phyloP scores from a whole-genome alignment of 2,329 filamentous ascomycete species.

The Fusarium pseudonygamai region DNA sequence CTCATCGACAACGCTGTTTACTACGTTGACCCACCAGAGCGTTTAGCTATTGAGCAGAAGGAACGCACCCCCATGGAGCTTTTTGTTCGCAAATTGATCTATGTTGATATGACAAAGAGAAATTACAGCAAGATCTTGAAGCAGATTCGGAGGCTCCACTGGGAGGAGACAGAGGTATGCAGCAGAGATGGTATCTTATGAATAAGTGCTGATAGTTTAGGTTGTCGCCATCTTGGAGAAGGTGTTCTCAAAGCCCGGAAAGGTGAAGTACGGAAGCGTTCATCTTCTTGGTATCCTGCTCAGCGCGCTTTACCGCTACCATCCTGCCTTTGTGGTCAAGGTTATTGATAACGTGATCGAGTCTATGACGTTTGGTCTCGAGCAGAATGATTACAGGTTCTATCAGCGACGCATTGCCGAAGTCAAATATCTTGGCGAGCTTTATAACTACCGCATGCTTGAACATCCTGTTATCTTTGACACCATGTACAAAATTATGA shows the following conservation, averaged over 20 bases:
- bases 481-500: slow-evolving; percentile 91
- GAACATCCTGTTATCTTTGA: slow-evolving; percentile 97
- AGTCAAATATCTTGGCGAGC: slow-evolving; percentile 93
- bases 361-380: slow-evolving; percentile 85
- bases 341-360: slow-evolving; percentile 94
- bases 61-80: slow-evolving; percentile 93
- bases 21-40: slow-evolving; percentile 94
- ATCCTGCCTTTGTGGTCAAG: slow-evolving; percentile 88
- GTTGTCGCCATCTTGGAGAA: slow-evolving; percentile 84
- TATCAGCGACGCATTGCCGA: slow-evolving; percentile 95
- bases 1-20: slow-evolving; percentile 98
- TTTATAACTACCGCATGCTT: slow-evolving; percentile 97
- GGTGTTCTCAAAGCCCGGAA: slow-evolving; percentile 94
- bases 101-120: slow-evolving; percentile 91
- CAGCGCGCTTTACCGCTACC: slow-evolving; percentile 88
- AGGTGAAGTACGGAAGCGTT: slow-evolving; percentile 97
- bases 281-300: slow-evolving; percentile 91
- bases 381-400: slow-evolving; percentile 97
- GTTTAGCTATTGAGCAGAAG: slow-evolving; percentile 95
- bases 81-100: slow-evolving; percentile 92
- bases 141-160: slow-evolving; percentile 93
- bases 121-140: slow-evolving; percentile 94
- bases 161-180: slow-evolving; percentile 87
- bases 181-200: too few species aligned
- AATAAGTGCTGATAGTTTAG: slow-evolving; percentile 42